Evolutionary conservation across 2,329 filamentous ascomycete species (phyloP), one percentile per base, ranked within the genome.

Genomic region (Graphiopsis chlorocephala): DNA sequence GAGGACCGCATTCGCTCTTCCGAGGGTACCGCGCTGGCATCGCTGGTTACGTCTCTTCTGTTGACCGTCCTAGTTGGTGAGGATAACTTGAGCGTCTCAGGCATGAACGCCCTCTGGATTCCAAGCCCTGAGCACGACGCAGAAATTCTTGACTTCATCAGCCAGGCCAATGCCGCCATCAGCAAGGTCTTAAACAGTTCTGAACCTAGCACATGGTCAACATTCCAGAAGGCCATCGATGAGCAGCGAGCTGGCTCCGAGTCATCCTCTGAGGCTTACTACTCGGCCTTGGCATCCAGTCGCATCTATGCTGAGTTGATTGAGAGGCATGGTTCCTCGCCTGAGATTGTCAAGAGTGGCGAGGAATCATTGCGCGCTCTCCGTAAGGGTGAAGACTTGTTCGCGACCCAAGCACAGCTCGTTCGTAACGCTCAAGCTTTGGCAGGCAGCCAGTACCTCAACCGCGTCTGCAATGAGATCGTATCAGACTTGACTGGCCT

Each of bases 401-500:
- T 88, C 26, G 74, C 78, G 10, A 77, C 83, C 1, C 73, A 82
- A 35, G 80, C 82, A 2, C 79, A 80, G 67, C 69, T 88, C 33
- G 77, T 78, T 48, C 80, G 82, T 2, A 79, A 83, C 66, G 80
- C 80, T 50, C 79, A 82, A 26, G 78, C 81, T 3, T 76, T 88
- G 5, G 73, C 81, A 1, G 76, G 78, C 5, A 82, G 79, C 20
- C 79, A 81, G 45, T 73, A 79, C 8, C 81, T 84, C 38, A 80
- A 79, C 64, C 78, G 82, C 65, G 75, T 86, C 61, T 86, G 84
- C 71, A 89, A 88, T 70, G 85, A 88, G 70, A 72, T 88, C 33
- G 77, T 89, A 55, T 84, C 86, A 15, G 84, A 86, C 67, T 76
- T 85, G n/a, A 88, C 85, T 2, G 83, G 81, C 4, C 69, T 83